phyloP scores from a whole-genome alignment of 345 rosid species.

The Moricandia moricandioides region DNA sequence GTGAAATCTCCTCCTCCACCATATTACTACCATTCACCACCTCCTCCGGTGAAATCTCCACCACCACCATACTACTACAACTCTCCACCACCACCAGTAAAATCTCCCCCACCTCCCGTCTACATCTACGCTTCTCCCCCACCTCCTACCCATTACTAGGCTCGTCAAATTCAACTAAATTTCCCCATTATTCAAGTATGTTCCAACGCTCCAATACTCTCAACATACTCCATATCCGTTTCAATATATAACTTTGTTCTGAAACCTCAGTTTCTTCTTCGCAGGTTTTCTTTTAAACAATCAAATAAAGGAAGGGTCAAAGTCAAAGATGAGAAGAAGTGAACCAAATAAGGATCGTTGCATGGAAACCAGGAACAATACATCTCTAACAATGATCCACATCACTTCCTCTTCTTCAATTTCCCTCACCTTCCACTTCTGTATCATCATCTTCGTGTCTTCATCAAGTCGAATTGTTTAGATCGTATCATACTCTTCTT shows the following conservation, averaged over 20 bases:
- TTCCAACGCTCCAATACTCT: not conserved
- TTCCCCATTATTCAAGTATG: constrained; percentile 39
- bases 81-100: constrained; percentile 26
- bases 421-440: constrained; percentile 46
- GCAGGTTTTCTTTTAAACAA: constrained; percentile 1
- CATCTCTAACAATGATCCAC: constrained; percentile 37
- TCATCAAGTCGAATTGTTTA: constrained; percentile 32
- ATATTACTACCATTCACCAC: constrained; percentile 26
- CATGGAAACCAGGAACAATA: constrained; percentile 20
- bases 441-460: constrained; percentile 31
- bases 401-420: constrained; percentile 45
- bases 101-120: constrained; percentile 44
- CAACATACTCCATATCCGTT: not conserved
- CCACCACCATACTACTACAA: constrained; percentile 42
- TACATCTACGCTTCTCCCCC: constrained; percentile 45
- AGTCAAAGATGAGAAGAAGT: constrained; percentile 42
- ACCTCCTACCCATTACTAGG: constrained; percentile 47
- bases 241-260: not conserved
- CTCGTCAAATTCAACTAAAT: constrained; percentile 21
- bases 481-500: constrained; percentile 17
- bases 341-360: constrained; percentile 34
- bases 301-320: constrained; percentile 67
- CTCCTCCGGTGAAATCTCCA: constrained; percentile 36
- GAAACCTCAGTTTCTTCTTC: not conserved
- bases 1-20: constrained; percentile 33